Evolutionary conservation across 805 yeast genomes (phyloP).

Genomic region (Danielia oregonensis): DNA sequence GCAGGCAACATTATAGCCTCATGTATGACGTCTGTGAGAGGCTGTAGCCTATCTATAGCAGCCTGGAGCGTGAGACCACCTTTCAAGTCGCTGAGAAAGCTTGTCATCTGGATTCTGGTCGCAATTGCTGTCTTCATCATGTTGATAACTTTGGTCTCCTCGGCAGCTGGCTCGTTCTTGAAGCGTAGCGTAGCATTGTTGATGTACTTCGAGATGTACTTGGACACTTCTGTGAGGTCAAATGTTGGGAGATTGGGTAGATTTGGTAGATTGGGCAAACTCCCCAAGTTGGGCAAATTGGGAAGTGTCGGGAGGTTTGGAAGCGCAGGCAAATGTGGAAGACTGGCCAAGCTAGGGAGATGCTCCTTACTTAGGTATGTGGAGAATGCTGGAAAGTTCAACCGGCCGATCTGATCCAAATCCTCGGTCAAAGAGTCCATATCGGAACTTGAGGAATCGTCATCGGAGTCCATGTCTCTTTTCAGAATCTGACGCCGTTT

Average conservation of each 20-base stretch:
- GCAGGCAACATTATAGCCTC: constrained; percentile 47
- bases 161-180: neutral
- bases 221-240: constrained; percentile 29
- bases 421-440: constrained; percentile 39
- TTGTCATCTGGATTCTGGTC: constrained; percentile 40
- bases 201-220: constrained; percentile 26
- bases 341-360: constrained; percentile 22
- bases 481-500: too few relatives aligned
- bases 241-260: constrained; percentile 21
- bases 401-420: constrained; percentile 50
- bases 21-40: constrained; percentile 41
- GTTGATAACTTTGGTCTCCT: constrained; percentile 18
- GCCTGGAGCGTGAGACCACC: constrained; percentile 47
- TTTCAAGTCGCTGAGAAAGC: constrained; percentile 36
- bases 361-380: constrained; percentile 10
- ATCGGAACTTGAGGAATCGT: constrained; percentile 10
- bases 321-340: constrained; percentile 15
- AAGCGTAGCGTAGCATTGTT: constrained; percentile 6
- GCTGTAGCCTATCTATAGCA: constrained; percentile 52
- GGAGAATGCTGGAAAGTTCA: constrained; percentile 23
- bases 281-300: constrained; percentile 18
- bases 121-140: constrained; percentile 38
- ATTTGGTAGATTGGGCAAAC: constrained; percentile 21
- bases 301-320: constrained; percentile 17
- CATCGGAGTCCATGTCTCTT: neutral